Conservation (phyloP, 1,139 yeast species). For the Trichomonascaceae sp. region DNA sequence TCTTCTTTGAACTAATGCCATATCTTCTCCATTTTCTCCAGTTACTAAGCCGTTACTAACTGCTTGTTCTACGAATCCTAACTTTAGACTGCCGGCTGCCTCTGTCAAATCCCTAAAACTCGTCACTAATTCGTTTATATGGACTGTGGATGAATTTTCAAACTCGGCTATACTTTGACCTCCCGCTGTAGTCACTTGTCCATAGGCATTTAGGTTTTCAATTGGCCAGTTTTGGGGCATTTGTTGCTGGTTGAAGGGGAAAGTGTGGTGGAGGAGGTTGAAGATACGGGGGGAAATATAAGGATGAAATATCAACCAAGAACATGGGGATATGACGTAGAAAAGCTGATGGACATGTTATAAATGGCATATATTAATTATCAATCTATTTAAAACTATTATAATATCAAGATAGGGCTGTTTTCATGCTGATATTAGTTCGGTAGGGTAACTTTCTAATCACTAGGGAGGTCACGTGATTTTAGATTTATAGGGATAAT, state of each 20-base stretch:
- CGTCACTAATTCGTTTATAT: conserved; percentile 11
- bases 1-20: conserved; percentile 8
- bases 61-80: conserved; percentile 26
- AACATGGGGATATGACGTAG: too few relatives aligned
- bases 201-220: conserved; percentile 1
- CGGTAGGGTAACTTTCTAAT: too few relatives aligned
- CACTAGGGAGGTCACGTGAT: too few relatives aligned
- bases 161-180: conserved; percentile 4
- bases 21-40: conserved; percentile 11
- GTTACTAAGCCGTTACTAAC: conserved; percentile 13
- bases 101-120: conserved; percentile 25
- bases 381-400: too few relatives aligned
- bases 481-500: too few relatives aligned
- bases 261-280: too few relatives aligned
- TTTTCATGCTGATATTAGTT: too few relatives aligned
- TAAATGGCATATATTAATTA: too few relatives aligned
- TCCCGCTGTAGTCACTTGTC: conserved; percentile 6
- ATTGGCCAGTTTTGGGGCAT: conserved; percentile 5
- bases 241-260: background rate
- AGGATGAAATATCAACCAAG: too few relatives aligned
- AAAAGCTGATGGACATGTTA: too few relatives aligned
- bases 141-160: conserved; percentile 1
- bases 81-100: conserved; percentile 25
- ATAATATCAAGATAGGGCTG: too few relatives aligned
- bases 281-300: too few relatives aligned